Evolutionary conservation across 305 asterid species (phyloP).

Genomic region (Rubia peregrina): DNA sequence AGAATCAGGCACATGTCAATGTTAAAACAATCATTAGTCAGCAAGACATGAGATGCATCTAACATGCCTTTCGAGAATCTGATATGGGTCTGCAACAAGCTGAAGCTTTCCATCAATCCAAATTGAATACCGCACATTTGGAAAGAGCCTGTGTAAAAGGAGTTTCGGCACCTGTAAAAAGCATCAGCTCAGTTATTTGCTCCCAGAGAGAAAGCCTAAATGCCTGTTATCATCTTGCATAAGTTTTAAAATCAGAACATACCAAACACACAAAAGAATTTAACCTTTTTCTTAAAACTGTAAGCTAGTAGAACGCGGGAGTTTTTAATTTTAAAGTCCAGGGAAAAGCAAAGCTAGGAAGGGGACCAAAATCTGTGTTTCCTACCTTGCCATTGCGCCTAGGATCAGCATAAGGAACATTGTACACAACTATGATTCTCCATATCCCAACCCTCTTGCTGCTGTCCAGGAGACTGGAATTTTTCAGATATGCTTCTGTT

Average conservation of each 20-base stretch:
- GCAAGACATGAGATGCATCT: constrained; percentile 12
- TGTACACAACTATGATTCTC: constrained; percentile 81
- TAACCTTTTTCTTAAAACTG: not conserved
- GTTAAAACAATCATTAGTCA: constrained; percentile 5
- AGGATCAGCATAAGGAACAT: constrained; percentile 79
- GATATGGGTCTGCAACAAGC: constrained; percentile 94
- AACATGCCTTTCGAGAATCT: constrained; percentile 80
- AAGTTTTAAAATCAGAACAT: not conserved
- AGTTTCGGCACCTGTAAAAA: constrained; percentile 85
- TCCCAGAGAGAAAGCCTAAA: not conserved
- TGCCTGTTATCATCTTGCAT: not conserved
- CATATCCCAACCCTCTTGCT: constrained; percentile 69
- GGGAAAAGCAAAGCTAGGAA: not conserved
- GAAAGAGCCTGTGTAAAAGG: constrained; percentile 86
- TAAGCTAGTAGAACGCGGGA: not conserved
- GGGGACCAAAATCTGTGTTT: constrained; percentile 8
- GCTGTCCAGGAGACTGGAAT: constrained; percentile 50
- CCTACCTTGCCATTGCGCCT: constrained; percentile 95
- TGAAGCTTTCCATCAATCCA: constrained; percentile 98
- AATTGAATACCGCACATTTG: constrained; percentile 76
- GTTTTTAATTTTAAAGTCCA: not conserved
- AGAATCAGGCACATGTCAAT: not conserved
- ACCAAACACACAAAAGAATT: not conserved
- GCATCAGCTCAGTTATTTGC: constrained; percentile 9
- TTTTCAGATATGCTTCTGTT: constrained; percentile 73